phyloP scores from a whole-genome alignment of 2,329 filamentous ascomycete genomes.

The Monosporascus sp. region DNA sequence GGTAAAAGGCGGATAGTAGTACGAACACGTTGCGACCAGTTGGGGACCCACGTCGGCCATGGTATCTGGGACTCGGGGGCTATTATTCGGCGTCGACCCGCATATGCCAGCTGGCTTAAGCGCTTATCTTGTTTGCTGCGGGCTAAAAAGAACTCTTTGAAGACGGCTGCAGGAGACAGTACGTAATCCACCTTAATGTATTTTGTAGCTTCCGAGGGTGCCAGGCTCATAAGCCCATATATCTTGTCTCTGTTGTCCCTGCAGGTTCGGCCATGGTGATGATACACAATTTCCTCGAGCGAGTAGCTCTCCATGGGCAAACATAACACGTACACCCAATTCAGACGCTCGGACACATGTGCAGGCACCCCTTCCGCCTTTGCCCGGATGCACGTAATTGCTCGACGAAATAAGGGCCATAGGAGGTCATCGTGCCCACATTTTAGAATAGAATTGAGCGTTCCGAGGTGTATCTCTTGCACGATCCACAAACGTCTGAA shows the following conservation, averaged over 20 bases:
- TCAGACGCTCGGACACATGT: background rate
- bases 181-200: slow-evolving; percentile 8
- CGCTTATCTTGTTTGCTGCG: background rate
- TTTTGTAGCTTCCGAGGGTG: background rate
- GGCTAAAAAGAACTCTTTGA: slow-evolving; percentile 6
- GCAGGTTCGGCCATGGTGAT: slow-evolving; percentile 1
- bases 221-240: slow-evolving; percentile 10
- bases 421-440: slow-evolving; percentile 11
- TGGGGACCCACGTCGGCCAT: slow-evolving; percentile 12
- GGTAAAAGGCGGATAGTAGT: background rate
- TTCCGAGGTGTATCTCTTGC: slow-evolving; percentile 15
- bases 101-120: background rate
- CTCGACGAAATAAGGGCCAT: slow-evolving; percentile 9
- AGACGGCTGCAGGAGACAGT: background rate
- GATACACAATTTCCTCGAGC: background rate
- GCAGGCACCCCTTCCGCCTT: background rate
- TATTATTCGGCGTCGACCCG: background rate
- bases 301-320: background rate
- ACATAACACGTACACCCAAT: background rate
- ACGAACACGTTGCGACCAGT: slow-evolving; percentile 2
- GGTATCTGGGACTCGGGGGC: background rate
- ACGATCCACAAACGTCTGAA: slow-evolving; percentile 12
- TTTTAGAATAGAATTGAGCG: slow-evolving; percentile 4
- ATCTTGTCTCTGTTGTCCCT: slow-evolving; percentile 10
- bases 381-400: background rate